Evolutionary conservation across 345 rosid genomes (phyloP), one percentile per base, ranked within the genome.

Genomic region (Salix viminalis): DNA sequence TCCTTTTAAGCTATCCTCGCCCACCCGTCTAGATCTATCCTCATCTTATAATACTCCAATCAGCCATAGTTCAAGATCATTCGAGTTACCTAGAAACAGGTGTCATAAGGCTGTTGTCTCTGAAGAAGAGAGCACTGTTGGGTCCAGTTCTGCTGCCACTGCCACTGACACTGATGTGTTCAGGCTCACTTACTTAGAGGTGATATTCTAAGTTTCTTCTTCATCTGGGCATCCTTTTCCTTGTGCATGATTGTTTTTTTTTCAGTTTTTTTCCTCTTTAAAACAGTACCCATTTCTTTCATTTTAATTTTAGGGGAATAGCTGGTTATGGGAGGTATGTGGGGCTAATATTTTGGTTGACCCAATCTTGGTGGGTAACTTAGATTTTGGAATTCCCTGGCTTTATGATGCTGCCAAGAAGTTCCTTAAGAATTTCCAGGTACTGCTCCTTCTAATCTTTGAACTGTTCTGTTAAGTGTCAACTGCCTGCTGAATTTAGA

Each of bases 351-450:
- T 89, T 74, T 87, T 93, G 83, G 97, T 93, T 73, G 97, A 92
- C 77, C 97, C 95, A 39, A 92, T 94, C 70, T 79, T 92, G 80
- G 97, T 91, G 69, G 99, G 97, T 48, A 91, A 87, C 87, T 88
- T 92, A 90, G 99, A 92, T 78, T 95, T 95, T 80, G 99, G 97
- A 74, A 91, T 95, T 81, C 96, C 97, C 18, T 89, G 87, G 97
- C 92, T 92, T 56, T 92, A 89, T 86, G 97, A 91, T 88, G 94
- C 92, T 75, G 89, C 91, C 83, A 91, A 92, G 91, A 92, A 88
- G 80, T 80, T 87, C 82, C 72, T 92, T 77, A 89, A 86, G 76
- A 86, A 73, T 76, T 90, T 91, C 80, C 83, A 87, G 94, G 99
- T 95, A 79, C 76, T 58, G 2, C n/a, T 24, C 10, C 16, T 68